A percentile compares a stretch with the other conserved stretches of the same genome.
Conservation (phyloP, 495 filamentous ascomycete genomes). For the Chaetomidium leptoderma region DNA sequence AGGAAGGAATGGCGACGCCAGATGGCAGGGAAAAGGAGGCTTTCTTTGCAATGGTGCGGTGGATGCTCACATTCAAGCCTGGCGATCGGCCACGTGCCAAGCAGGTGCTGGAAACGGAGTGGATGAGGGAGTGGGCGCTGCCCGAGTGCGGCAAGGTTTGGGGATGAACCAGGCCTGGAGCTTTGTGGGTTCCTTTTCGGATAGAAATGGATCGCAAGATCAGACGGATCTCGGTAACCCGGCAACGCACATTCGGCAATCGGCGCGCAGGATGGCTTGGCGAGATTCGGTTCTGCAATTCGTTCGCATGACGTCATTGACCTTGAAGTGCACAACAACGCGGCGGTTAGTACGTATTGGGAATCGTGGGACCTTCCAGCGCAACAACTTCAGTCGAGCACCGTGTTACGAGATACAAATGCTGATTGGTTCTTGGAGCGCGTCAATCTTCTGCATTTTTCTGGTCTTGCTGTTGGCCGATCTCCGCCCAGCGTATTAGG, state of each 20-base stretch:
- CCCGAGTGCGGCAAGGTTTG: slow-evolving; percentile 7
- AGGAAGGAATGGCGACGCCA: slow-evolving; percentile 6
- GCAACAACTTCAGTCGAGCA: too few species aligned
- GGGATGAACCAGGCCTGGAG: background rate
- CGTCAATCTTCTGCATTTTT: too few species aligned
- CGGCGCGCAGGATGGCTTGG: background rate
- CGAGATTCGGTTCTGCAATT: background rate
- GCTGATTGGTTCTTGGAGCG: too few species aligned
- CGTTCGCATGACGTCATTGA: background rate
- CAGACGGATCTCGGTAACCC: too few species aligned
- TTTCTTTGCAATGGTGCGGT: slow-evolving; percentile 35
- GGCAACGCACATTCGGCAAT: too few species aligned
- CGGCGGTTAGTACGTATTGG: background rate
- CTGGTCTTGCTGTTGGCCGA: too few species aligned
- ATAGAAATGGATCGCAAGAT: background rate
- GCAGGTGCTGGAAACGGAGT: slow-evolving; percentile 20
- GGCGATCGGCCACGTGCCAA: slow-evolving; percentile 33
- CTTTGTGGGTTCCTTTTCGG: too few species aligned
- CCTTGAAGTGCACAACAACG: background rate
- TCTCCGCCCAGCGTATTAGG: too few species aligned
- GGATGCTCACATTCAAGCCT: slow-evolving; percentile 43
- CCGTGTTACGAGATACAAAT: too few species aligned
- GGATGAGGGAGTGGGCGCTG: slow-evolving; percentile 44
- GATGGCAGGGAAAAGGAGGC: slow-evolving; percentile 29
- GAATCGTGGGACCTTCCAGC: too few species aligned